Percentiles rank a stretch among this genome's conserved stretches.
Conservation (phyloP, 305 asterid genomes). For the Striga hermonthica region DNA sequence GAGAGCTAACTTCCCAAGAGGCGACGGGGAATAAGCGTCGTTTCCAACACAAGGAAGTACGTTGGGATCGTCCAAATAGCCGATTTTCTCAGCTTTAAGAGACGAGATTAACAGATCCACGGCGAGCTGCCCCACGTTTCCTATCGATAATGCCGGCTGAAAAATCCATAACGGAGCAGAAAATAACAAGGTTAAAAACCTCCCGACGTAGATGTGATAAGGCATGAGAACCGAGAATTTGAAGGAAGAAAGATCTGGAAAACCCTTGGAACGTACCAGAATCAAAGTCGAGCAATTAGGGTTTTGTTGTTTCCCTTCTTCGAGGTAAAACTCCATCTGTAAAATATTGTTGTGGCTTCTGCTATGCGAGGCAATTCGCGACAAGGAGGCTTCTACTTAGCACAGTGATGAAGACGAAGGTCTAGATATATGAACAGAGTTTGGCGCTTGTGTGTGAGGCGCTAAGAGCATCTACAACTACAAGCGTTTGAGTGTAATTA, state of each 20-base stretch:
- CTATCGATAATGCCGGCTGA: constrained; percentile 91
- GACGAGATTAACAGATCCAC: constrained; percentile 82
- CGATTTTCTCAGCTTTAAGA: constrained; percentile 58
- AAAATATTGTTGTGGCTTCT: background rate
- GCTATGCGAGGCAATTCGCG: background rate
- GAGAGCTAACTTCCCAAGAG: constrained; percentile 72
- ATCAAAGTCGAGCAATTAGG: constrained; percentile 49
- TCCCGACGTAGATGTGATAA: background rate
- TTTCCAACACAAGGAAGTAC: constrained; percentile 91
- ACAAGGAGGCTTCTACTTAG: background rate
- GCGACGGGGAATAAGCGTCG: constrained; percentile 77
- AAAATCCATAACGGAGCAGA: constrained; percentile 9
- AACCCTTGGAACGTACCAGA: constrained; percentile 50
- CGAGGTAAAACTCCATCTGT: constrained; percentile 55
- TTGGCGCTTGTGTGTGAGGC: too few species aligned
- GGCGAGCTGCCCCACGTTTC: constrained; percentile 93
- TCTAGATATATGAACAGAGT: too few species aligned
- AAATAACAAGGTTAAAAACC: background rate
- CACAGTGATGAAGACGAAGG: too few species aligned
- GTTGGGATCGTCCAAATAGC: constrained; percentile 77
- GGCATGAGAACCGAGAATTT: constrained; percentile 11
- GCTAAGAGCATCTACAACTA: too few species aligned
- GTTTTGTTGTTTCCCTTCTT: constrained; percentile 50
- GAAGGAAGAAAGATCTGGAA: constrained; percentile 12
- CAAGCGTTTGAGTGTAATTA: too few species aligned